phyloP scores from a whole-genome alignment of 495 filamentous ascomycete genomes.

The Aspergillus nidulans region DNA sequence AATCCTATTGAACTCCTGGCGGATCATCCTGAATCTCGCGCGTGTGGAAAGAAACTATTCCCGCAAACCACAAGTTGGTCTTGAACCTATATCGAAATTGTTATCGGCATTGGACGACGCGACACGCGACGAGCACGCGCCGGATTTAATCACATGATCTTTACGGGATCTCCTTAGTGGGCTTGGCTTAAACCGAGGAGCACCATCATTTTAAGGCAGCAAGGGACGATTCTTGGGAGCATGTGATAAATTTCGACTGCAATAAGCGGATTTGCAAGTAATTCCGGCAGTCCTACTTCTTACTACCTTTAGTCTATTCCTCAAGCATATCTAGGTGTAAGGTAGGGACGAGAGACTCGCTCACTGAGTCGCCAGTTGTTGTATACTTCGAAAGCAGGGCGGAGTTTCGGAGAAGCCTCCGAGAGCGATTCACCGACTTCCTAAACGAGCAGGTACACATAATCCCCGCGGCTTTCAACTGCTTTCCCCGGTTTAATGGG shows the following conservation, averaged over 20 bases:
- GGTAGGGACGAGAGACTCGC: no score
- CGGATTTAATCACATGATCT: neutral
- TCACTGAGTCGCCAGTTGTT: neutral
- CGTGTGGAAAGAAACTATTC: neutral
- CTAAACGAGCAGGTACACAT: slow-evolving; percentile 27
- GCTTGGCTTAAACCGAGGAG: neutral
- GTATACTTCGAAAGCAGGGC: neutral
- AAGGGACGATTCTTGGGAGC: neutral
- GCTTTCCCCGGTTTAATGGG: slow-evolving; percentile 18
- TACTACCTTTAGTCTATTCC: no score
- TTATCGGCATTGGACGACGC: slow-evolving; percentile 5
- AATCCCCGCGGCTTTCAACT: slow-evolving; percentile 12
- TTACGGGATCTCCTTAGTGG: no score
- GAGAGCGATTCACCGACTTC: slow-evolving; percentile 32
- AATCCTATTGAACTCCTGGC: slow-evolving; percentile 66
- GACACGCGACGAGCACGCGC: slow-evolving; percentile 14
- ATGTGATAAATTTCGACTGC: no score
- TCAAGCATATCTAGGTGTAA: no score
- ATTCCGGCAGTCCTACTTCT: no score
- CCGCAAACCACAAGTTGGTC: neutral
- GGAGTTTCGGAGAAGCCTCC: slow-evolving; percentile 7
- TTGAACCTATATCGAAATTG: neutral
- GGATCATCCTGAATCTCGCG: slow-evolving; percentile 55
- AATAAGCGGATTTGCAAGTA: no score
- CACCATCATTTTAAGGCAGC: neutral